Conservation (phyloP, 495 filamentous ascomycete genomes). For the Penicillium odoratum region DNA sequence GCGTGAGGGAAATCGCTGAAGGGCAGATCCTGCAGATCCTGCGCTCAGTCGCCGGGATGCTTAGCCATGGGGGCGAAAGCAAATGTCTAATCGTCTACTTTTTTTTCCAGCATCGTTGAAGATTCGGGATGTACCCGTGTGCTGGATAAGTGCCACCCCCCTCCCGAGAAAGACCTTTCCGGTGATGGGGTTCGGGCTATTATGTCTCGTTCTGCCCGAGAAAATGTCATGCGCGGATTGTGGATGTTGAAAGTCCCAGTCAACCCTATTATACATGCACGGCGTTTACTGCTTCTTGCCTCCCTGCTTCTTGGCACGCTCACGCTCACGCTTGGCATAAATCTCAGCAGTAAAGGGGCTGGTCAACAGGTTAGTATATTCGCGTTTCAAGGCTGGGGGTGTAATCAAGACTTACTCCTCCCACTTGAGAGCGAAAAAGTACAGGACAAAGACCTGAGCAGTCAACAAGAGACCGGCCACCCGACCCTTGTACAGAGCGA, state of each 20-base stretch:
- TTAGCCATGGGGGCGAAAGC: not conserved
- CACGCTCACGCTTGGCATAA: conserved; percentile 77
- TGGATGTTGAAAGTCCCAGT: conserved; percentile 41
- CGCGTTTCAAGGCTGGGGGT: not conserved
- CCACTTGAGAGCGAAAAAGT: conserved; percentile 79
- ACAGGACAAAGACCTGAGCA: conserved; percentile 70
- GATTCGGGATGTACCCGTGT: conserved; percentile 26
- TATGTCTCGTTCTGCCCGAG: conserved; percentile 11
- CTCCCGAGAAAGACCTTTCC: not conserved
- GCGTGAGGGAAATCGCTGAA: conserved; percentile 25
- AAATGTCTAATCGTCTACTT: conserved; percentile 25
- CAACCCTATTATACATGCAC: conserved; percentile 20
- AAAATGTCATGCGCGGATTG: conserved; percentile 22
- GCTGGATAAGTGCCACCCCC: conserved; percentile 11
- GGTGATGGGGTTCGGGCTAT: not conserved
- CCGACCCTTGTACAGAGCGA: conserved; percentile 84
- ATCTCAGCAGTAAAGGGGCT: conserved; percentile 94
- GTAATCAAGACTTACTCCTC: conserved; percentile 66
- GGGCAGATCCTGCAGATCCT: conserved; percentile 2
- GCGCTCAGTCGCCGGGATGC: not conserved
- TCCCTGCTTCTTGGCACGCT: conserved; percentile 44
- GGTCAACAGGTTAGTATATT: conserved; percentile 21
- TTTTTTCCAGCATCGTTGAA: conserved; percentile 34
- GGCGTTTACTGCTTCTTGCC: conserved; percentile 41
- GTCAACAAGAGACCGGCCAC: conserved; percentile 84